Conservation (phyloP, 768 basidiomycete species). For the Brasilioporus rufonigricans region DNA sequence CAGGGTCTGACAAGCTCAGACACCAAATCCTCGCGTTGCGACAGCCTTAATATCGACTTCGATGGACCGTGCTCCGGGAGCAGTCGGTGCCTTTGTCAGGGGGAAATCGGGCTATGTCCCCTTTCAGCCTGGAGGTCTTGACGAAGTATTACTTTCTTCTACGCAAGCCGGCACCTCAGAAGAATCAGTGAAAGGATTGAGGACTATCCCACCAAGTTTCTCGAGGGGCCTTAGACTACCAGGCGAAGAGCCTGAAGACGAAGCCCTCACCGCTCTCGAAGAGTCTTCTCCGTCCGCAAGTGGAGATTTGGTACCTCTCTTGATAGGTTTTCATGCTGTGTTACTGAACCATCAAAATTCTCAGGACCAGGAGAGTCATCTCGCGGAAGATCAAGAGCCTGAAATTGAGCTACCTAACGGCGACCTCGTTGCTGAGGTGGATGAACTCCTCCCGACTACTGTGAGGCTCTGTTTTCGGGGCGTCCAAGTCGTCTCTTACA, state of each 20-base stretch:
- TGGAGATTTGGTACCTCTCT: constrained; percentile 16
- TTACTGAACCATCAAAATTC: constrained; percentile 25
- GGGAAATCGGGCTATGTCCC: constrained; percentile 94
- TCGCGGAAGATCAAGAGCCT: constrained; percentile 20
- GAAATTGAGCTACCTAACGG: constrained; percentile 17
- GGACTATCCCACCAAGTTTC: constrained; percentile 81
- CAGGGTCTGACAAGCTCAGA: constrained; percentile 37
- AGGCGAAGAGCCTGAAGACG: constrained; percentile 51
- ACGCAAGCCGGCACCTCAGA: constrained; percentile 34
- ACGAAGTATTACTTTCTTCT: constrained; percentile 47
- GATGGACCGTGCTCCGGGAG: constrained; percentile 79
- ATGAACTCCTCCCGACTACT: constrained; percentile 71
- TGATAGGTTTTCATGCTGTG: constrained; percentile 1
- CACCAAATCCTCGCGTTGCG: constrained; percentile 48
- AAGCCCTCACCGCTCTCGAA: constrained; percentile 36
- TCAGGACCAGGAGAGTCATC: constrained; percentile 21
- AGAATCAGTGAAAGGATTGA: constrained; percentile 43
- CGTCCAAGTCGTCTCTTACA: constrained; percentile 1
- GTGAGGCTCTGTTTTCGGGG: constrained; percentile 27
- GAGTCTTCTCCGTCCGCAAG: constrained; percentile 11
- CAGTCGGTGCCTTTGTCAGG: constrained; percentile 78
- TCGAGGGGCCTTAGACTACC: constrained; percentile 73
- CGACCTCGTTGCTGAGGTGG: constrained; percentile 52
- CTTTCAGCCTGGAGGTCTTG: constrained; percentile 92
- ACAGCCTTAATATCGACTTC: constrained; percentile 85